phyloP scores from a whole-genome alignment of 805 yeast species.

The Pichia gijzeniarum region DNA sequence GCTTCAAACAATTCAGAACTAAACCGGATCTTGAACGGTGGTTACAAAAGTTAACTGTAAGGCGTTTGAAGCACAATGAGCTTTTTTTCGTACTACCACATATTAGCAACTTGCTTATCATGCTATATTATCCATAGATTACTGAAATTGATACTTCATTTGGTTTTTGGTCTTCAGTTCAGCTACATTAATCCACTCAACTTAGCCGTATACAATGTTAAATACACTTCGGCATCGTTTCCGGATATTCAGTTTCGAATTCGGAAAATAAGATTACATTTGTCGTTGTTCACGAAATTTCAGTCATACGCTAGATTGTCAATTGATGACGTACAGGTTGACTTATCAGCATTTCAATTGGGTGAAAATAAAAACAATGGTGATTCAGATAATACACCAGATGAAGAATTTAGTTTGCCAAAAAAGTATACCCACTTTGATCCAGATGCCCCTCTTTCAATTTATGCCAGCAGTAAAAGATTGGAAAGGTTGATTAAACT shows the following conservation, averaged over 20 bases:
- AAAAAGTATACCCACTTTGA: constrained; percentile 2
- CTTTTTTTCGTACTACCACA: not conserved
- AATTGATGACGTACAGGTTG: not conserved
- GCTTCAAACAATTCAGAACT: too few relatives aligned
- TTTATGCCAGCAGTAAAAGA: constrained; percentile 14
- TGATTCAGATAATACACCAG: not conserved
- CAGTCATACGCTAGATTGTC: not conserved
- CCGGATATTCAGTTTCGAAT: not conserved
- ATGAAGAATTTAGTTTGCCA: too few relatives aligned
- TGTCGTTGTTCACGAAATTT: constrained; percentile 4
- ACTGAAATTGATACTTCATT: not conserved
- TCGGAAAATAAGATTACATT: constrained; percentile 4
- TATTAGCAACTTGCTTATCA: not conserved
- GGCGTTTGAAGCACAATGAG: too few relatives aligned
- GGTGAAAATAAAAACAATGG: not conserved
- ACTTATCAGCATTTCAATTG: not conserved
- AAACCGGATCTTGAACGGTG: too few relatives aligned
- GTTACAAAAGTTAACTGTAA: too few relatives aligned
- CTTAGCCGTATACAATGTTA: constrained; percentile 4
- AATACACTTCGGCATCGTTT: not conserved
- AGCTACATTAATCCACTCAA: constrained; percentile 9
- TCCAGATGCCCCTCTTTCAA: constrained; percentile 16
- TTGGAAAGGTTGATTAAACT: constrained; percentile 12
- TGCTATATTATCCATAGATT: not conserved
- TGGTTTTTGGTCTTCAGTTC: constrained; percentile 1